Conservation (phyloP, 129 eudicot species). For the Pseudognaphalium luteoalbum region DNA sequence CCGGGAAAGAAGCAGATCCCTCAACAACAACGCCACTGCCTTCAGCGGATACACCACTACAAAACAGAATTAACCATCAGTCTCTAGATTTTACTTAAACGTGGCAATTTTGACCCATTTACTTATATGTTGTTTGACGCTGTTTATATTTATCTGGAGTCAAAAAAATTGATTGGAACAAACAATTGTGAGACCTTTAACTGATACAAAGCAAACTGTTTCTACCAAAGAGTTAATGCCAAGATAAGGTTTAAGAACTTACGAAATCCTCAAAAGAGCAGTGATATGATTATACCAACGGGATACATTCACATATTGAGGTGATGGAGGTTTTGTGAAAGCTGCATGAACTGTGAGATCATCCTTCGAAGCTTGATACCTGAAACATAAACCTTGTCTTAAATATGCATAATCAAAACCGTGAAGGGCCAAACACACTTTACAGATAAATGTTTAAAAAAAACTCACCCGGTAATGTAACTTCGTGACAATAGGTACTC, state of each 20-base stretch:
- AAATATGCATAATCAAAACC: neutral
- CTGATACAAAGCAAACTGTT: neutral
- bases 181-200: neutral
- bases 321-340: slow-evolving; percentile 63
- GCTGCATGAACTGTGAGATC: slow-evolving; percentile 77
- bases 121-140: neutral
- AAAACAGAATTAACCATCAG: slow-evolving; percentile 6
- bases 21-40: slow-evolving; percentile 75
- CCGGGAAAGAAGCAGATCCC: slow-evolving; percentile 57
- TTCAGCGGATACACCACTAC: slow-evolving; percentile 86
- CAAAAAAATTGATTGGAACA: neutral
- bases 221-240: neutral
- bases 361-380: slow-evolving; percentile 95
- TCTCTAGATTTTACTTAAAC: neutral
- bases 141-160: neutral
- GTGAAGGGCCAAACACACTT: neutral
- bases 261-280: slow-evolving; percentile 88
- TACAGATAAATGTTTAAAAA: neutral
- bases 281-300: slow-evolving; percentile 90
- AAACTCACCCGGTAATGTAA: slow-evolving; percentile 87
- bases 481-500: slow-evolving; percentile 84
- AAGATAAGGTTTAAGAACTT: slow-evolving; percentile 27
- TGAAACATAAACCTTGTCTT: slow-evolving; percentile 12
- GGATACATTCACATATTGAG: slow-evolving; percentile 65
- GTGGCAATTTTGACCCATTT: neutral